Conservation (phyloP, 2,329 filamentous ascomycete species). For the Curvularia hawaiiensis region DNA sequence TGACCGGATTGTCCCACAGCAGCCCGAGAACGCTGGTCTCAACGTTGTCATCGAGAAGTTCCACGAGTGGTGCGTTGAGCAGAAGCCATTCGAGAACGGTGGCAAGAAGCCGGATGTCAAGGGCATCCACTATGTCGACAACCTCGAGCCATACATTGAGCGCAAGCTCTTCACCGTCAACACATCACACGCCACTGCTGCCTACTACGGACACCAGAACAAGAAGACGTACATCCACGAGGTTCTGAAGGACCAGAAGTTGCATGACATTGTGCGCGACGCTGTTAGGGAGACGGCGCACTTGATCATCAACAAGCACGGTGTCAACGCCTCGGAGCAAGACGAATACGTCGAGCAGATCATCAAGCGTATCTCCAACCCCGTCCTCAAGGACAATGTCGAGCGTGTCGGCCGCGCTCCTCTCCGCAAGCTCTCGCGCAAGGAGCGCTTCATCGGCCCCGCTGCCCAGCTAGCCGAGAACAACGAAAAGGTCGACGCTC, state of each 20-base stretch:
- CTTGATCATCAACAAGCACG: constrained; percentile 86
- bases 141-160: constrained; percentile 95
- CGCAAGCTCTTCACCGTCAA: constrained; percentile 99
- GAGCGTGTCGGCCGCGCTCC: constrained; percentile 95
- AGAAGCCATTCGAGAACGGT: constrained; percentile 75
- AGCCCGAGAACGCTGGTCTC: constrained; percentile 78
- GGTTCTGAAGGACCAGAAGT: constrained; percentile 78
- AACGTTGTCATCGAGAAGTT: constrained; percentile 98
- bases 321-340: constrained; percentile 76
- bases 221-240: constrained; percentile 90
- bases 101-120: constrained; percentile 74
- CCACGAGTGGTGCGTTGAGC: constrained; percentile 98
- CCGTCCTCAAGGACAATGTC: constrained; percentile 87
- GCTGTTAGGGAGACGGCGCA: constrained; percentile 84
- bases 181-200: constrained; percentile 93
- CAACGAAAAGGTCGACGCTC: constrained; percentile 71
- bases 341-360: constrained; percentile 89
- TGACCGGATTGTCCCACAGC: constrained; percentile 95
- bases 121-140: constrained; percentile 90
- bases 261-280: constrained; percentile 77
- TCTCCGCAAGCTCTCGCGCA: constrained; percentile 88
- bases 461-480: constrained; percentile 86
- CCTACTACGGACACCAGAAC: constrained; percentile 90
- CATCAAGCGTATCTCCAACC: constrained; percentile 90
- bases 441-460: constrained; percentile 94